Evolutionary conservation across 306 rosid genomes (phyloP), one percentile per base, ranked within the genome.

Genomic region (Inga leiocalycina): DNA sequence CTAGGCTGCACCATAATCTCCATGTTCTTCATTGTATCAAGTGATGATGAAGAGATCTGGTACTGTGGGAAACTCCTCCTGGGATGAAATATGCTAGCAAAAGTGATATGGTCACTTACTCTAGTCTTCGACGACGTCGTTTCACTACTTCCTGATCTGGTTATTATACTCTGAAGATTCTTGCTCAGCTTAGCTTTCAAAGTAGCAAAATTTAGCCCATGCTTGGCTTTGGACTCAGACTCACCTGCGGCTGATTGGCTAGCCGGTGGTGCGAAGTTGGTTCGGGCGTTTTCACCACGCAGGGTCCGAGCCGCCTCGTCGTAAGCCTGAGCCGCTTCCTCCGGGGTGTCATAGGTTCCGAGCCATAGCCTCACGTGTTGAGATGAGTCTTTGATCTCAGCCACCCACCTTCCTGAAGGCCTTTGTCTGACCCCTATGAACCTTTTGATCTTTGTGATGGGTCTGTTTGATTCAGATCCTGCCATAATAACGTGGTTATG

Each of bases 81-180:
- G 19, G 87, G 83, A 61, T 93, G 87, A 87, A 95, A 95, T 75
- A 95, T 91, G 66, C 91, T 95, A 4, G 97, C 99, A 75, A 95
- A 91, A 32, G 98, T 88, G 57, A 90, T 92, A 78, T 89, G 97
- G 14, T 95, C 97, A 82, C 98, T 95, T 43, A 95, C 99, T 83
- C 99, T 90, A 80, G 93, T 91, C 44, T 90, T 92, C 0, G 95
- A 87, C 44, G 88, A 84, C 79, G 83, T 93, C 51, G 70, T 77
- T 32, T 90, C 89, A 24, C 89, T 88, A 24, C 89, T 88, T 7
- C 88, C 84, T 72, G 66, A 59, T 22, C 91, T 92, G 1, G 97
- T 91, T 88, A 92, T 87, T 24, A 95, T 91, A 66, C 85, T 91
- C 24, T 92, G 97, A 10, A 95, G 94, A 81, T 95, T 95, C 87